Evolutionary conservation across 306 rosid genomes (phyloP), one percentile per base, ranked within the genome.

Genomic region (Carpinus fangiana): DNA sequence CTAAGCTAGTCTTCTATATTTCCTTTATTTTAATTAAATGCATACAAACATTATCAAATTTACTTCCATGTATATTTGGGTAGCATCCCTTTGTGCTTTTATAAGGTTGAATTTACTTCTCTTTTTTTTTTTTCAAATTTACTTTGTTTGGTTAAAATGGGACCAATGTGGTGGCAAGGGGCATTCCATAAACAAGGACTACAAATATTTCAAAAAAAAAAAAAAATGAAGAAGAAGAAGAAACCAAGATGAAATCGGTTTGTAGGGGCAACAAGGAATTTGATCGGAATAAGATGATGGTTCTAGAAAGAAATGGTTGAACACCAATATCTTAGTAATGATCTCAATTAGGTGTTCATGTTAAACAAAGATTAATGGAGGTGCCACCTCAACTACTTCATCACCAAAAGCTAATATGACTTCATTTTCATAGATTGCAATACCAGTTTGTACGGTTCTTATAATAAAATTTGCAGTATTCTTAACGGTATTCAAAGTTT

Each of bases 301-400:
- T 8, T 16, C 14, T 64, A 14, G 36, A 8, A 64, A 16, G 48
- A 36, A 36, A 64, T 36, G 12, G 34, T 36, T 23, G 14, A 26
- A 64, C 43, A 7, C 31, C 31, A 34, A 34, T 64, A 21, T 64
- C 70, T 28, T 8, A 60, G 36, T 16, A 64, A 60, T 60, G 70
- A 64, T 64, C 23, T 38, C 46, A 64, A 47, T 64, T 64, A 64
- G 45, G 48, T 64, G 70, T 38, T 36, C 47, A 36, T 64, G 70
- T 64, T 36, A 64, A 36, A 36, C 36, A 36, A 64, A 17, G 11
- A 55, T 55, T 55, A 55, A 55, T 55, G 28, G 61, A 4, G 8
- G 20, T 8, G 28, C 45, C 45, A 41, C 45, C 45, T 41, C 7
- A 41, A 41, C 45, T 41, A 41, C 45, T 41, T 41, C 5, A 41